Evolutionary conservation across 805 yeast species (phyloP).

Genomic region (Suhomyces sp.): DNA sequence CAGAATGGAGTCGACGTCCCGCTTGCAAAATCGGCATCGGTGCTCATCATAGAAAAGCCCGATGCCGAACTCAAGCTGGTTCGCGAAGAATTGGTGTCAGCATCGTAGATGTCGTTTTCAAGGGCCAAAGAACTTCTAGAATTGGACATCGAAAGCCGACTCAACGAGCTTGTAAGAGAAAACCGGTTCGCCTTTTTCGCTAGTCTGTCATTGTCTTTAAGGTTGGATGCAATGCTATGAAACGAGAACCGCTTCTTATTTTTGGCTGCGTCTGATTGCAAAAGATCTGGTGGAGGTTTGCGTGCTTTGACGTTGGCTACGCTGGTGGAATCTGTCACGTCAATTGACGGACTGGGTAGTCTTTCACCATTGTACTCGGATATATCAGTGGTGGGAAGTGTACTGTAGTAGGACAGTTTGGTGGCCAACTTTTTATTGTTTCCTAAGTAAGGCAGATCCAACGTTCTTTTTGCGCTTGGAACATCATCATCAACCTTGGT

Average conservation of each 20-base stretch:
- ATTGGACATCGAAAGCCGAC: constrained; percentile 4
- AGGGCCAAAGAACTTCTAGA: neutral
- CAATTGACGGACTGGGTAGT: constrained; percentile 12
- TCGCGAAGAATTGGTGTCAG: constrained; percentile 3
- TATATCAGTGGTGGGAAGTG: constrained; percentile 8
- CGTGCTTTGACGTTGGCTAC: neutral
- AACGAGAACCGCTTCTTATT: constrained; percentile 11
- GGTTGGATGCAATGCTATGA: constrained; percentile 1
- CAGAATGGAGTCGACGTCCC: constrained; percentile 38
- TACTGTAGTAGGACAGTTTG: constrained; percentile 11
- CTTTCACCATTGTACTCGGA: constrained; percentile 8
- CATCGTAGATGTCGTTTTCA: neutral
- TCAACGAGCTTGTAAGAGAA: constrained; percentile 10
- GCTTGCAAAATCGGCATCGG: constrained; percentile 6
- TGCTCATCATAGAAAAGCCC: constrained; percentile 5
- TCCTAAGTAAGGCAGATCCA: constrained; percentile 6
- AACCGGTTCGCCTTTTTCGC: constrained; percentile 2
- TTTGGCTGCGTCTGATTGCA: constrained; percentile 1
- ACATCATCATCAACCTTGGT: constrained; percentile 2
- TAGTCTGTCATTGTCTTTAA: neutral
- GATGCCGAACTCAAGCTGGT: constrained; percentile 3
- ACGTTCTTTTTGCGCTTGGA: constrained; percentile 3
- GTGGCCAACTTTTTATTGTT: constrained; percentile 2
- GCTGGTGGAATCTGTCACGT: constrained; percentile 2
- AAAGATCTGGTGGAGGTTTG: neutral